Conservation (phyloP, 2,329 filamentous ascomycete species). For the Sphaerostilbella broomeana region DNA sequence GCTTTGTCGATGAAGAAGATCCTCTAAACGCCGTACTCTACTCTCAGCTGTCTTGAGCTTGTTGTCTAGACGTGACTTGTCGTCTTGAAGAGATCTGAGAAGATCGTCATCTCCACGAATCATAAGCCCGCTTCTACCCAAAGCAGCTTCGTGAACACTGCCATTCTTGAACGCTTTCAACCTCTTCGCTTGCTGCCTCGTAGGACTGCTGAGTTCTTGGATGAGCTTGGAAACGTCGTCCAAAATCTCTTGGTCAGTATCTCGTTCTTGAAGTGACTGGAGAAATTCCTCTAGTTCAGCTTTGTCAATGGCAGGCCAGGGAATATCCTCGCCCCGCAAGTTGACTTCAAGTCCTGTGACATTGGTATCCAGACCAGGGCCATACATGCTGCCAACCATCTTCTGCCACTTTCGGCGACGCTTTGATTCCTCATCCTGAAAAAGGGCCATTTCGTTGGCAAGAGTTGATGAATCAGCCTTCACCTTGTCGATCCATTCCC, state of each 20-base stretch:
- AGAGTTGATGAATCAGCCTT: slow-evolving; percentile 78
- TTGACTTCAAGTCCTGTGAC: slow-evolving; percentile 80
- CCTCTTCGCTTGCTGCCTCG: slow-evolving; percentile 77
- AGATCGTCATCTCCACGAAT: slow-evolving; percentile 84
- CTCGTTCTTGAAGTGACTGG: slow-evolving; percentile 55
- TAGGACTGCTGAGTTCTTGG: slow-evolving; percentile 72
- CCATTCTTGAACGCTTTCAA: slow-evolving; percentile 95
- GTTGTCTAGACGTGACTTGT: slow-evolving; percentile 68
- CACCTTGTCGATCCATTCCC: slow-evolving; percentile 89
- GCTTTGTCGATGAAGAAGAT: slow-evolving; percentile 79
- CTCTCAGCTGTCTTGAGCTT: slow-evolving; percentile 80
- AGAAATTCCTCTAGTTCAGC: slow-evolving; percentile 73
- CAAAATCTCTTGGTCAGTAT: slow-evolving; percentile 58
- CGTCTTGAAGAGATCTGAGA: slow-evolving; percentile 68
- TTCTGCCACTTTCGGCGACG: slow-evolving; percentile 87
- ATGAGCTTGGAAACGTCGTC: slow-evolving; percentile 70
- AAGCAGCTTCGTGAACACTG: slow-evolving; percentile 82
- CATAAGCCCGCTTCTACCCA: slow-evolving; percentile 80
- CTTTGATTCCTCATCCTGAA: slow-evolving; percentile 88
- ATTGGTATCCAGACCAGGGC: slow-evolving; percentile 59
- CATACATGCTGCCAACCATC: slow-evolving; percentile 68
- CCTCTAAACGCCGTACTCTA: slow-evolving; percentile 83
- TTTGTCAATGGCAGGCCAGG: slow-evolving; percentile 72
- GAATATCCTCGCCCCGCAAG: slow-evolving; percentile 67
- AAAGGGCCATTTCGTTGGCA: slow-evolving; percentile 86